Conservation (phyloP, 1,139 yeast genomes). For the Meyerozyma carpophila region DNA sequence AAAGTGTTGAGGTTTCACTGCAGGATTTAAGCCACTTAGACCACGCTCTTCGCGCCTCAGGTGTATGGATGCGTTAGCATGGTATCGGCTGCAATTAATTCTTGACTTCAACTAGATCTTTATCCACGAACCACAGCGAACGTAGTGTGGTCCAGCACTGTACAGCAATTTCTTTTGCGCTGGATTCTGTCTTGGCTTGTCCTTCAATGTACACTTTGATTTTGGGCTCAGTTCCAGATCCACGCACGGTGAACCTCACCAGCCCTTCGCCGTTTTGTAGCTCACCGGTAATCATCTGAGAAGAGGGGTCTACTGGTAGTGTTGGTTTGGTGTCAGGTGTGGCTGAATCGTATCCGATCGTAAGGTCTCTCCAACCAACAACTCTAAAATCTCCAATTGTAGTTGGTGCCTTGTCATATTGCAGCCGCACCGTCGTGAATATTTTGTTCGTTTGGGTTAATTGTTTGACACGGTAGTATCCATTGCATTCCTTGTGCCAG, state of each 20-base stretch:
- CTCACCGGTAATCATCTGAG: conserved; percentile 82
- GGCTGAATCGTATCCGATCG: conserved; percentile 72
- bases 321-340: conserved; percentile 54
- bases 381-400: conserved; percentile 52
- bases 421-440: conserved; percentile 47
- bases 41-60: background rate
- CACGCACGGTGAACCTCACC: conserved; percentile 80
- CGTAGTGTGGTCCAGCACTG: conserved; percentile 64
- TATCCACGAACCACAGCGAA: conserved; percentile 49
- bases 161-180: conserved; percentile 49
- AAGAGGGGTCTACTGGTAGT: conserved; percentile 62
- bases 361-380: conserved; percentile 73
- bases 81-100: conserved; percentile 6
- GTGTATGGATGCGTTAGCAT: background rate
- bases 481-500: conserved; percentile 77
- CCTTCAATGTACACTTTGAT: conserved; percentile 90
- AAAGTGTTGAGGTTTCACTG: background rate
- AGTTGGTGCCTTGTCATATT: conserved; percentile 31
- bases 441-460: conserved; percentile 46
- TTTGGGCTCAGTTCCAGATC: conserved; percentile 97
- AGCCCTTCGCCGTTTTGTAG: conserved; percentile 21
- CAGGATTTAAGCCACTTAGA: background rate
- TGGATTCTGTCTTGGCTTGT: conserved; percentile 33
- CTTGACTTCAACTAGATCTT: conserved; percentile 31
- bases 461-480: conserved; percentile 69